Evolutionary conservation across 1,139 yeast genomes (phyloP).

Genomic region (Hansenula sp.): DNA sequence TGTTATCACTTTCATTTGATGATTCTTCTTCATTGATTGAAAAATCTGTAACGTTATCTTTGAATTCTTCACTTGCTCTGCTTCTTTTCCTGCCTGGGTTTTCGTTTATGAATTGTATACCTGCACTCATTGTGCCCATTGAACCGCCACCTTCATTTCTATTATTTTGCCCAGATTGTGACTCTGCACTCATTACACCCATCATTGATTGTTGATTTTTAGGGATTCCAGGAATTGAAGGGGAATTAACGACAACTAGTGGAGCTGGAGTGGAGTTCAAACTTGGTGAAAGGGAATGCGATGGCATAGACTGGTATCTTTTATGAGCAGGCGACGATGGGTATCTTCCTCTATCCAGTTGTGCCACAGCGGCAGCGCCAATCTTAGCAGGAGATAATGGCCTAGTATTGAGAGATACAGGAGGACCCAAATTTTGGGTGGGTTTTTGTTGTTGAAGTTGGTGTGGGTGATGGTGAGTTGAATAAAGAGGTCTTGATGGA

Average conservation of each 20-base stretch:
- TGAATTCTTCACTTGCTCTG: conserved; percentile 10
- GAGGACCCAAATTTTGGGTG: conserved; percentile 17
- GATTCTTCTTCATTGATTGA: not conserved
- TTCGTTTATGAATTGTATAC: conserved; percentile 22
- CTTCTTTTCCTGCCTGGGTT: conserved; percentile 22
- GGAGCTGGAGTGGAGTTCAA: not conserved
- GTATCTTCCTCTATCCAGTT: conserved; percentile 29
- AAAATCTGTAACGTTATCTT: not conserved
- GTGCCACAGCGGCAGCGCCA: conserved; percentile 71
- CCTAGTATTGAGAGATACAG: conserved; percentile 23
- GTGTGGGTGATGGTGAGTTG: conserved; percentile 4
- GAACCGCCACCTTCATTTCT: not conserved
- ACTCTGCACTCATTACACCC: conserved; percentile 8
- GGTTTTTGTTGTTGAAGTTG: conserved; percentile 6
- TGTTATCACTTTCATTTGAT: not conserved
- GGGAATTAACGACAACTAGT: not conserved
- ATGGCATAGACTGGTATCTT: conserved; percentile 27
- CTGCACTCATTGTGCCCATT: conserved; percentile 15
- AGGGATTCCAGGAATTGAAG: not conserved
- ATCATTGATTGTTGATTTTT: conserved; percentile 19
- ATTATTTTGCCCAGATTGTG: not conserved
- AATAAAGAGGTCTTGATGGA: conserved; percentile 7
- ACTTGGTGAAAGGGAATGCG: not conserved
- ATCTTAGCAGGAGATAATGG: conserved; percentile 67
- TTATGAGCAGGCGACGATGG: conserved; percentile 23